phyloP scores from a whole-genome alignment of 768 basidiomycete species.

The Russula foetens region DNA sequence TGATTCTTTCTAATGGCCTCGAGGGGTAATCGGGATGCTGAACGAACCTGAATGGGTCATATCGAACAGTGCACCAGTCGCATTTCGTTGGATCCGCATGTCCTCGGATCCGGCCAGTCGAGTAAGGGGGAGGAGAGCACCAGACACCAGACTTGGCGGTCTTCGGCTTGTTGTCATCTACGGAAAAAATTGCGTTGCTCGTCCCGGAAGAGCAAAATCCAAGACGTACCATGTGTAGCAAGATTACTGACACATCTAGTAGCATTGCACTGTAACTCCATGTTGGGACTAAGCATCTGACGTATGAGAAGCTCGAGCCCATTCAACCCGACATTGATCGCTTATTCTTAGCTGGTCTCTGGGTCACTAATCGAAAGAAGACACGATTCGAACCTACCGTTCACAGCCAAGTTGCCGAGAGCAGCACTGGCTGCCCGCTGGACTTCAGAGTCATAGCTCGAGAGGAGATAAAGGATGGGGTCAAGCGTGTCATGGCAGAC shows the following conservation, averaged over 20 bases:
- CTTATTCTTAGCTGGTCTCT: constrained; percentile 88
- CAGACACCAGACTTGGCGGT: constrained; percentile 99
- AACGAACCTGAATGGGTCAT: constrained; percentile 95
- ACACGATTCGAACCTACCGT: constrained; percentile 53
- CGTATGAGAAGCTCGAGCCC: constrained; percentile 96
- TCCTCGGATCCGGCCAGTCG: constrained; percentile 95
- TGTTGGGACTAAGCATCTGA: constrained; percentile 98
- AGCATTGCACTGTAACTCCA: constrained; percentile 99
- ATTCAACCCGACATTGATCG: constrained; percentile 92
- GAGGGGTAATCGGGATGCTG: background rate
- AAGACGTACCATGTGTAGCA: constrained; percentile 82
- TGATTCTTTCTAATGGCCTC: background rate
- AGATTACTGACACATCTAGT: constrained; percentile 99
- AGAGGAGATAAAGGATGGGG: constrained; percentile 93
- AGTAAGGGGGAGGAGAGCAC: constrained; percentile 94
- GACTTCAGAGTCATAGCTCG: constrained; percentile 97
- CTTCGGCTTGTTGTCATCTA: constrained; percentile 99
- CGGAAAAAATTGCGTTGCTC: constrained; percentile 4
- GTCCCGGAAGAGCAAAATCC: background rate
- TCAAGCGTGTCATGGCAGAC: constrained; percentile 96
- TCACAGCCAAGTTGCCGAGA: constrained; percentile 94
- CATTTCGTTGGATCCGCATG: constrained; percentile 98
- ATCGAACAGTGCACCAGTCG: constrained; percentile 94
- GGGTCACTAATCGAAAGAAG: constrained; percentile 1
- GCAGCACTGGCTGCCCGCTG: constrained; percentile 98